These are phyloP conservation scores for Citrus mangshanensis DNA, from an alignment of 345 rosid genomes.

Conservation along the genomic window DNA sequence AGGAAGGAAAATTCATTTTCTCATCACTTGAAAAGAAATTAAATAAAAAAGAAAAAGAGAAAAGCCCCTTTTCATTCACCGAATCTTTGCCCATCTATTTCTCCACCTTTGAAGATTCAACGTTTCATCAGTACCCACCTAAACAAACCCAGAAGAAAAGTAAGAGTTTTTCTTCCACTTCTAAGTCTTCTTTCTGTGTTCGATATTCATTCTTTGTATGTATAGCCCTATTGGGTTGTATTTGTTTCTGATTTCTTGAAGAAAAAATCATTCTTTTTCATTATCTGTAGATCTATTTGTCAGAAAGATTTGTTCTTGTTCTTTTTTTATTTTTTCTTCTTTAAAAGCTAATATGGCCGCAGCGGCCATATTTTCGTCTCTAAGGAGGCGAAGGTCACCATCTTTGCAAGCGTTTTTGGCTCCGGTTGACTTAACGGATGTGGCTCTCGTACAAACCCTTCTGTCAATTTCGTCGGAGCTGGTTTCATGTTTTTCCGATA, in stretches of 20 bases:
- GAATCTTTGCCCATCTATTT: background rate
- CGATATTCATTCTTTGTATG: constrained; percentile 1
- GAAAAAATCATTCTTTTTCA: background rate
- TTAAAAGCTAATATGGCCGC: constrained; percentile 48
- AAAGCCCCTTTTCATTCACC: background rate
- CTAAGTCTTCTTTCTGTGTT: constrained; percentile 13
- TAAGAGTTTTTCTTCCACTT: background rate
- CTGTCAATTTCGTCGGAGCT: constrained; percentile 58
- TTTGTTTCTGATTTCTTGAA: background rate
- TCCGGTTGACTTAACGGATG: constrained; percentile 76
- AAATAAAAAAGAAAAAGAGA: background rate
- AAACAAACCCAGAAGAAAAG: constrained; percentile 6
- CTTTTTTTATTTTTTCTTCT: background rate
- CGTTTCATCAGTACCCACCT: background rate
- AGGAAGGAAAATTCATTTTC: background rate
- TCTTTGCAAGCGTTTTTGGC: constrained; percentile 77
- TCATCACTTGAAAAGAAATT: background rate
- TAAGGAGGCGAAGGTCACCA: constrained; percentile 73
- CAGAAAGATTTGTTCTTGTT: background rate
- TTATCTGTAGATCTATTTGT: constrained; percentile 6
- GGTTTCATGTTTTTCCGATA: constrained; percentile 44
- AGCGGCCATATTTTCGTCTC: constrained; percentile 81
- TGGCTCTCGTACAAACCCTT: constrained; percentile 62
- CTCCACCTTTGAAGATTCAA: constrained; percentile 22
- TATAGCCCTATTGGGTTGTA: background rate